These are phyloP conservation scores for Crotalaria pallida DNA, from an alignment of 306 rosid genomes.

Conservation along the genomic window DNA sequence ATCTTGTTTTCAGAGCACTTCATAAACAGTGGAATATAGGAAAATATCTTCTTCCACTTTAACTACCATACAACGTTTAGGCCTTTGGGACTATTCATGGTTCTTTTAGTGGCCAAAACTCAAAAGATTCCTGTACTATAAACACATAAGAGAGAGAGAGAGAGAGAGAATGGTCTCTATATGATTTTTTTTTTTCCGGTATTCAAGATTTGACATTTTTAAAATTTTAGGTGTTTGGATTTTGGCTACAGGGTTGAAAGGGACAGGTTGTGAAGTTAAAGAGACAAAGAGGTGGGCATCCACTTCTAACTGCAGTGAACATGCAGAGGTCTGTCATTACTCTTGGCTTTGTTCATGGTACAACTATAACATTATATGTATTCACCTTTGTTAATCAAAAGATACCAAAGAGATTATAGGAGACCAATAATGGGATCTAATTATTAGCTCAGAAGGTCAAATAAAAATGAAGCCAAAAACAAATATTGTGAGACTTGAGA, in stretches of 20 bases:
- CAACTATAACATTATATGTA: constrained; percentile 18
- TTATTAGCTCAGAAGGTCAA: constrained; percentile 3
- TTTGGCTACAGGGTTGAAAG: constrained; percentile 43
- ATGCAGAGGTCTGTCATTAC: constrained; percentile 43
- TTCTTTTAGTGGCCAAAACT: constrained; percentile 30
- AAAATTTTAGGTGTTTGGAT: constrained; percentile 30
- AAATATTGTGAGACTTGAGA: background rate
- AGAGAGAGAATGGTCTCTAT: background rate
- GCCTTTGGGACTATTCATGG: constrained; percentile 9
- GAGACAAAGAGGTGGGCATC: constrained; percentile 56
- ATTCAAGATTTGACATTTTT: constrained; percentile 24
- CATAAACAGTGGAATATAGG: too few species aligned
- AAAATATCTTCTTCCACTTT: too few species aligned
- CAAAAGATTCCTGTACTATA: constrained; percentile 32
- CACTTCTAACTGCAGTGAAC: constrained; percentile 43
- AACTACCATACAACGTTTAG: background rate
- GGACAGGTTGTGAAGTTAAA: constrained; percentile 45
- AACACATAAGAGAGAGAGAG: too few species aligned
- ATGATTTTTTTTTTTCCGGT: background rate
- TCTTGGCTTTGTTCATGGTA: constrained; percentile 27
- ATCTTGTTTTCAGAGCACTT: background rate
- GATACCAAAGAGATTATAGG: constrained; percentile 19
- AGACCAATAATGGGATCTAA: background rate
- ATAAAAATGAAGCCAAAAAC: background rate
- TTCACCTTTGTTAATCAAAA: constrained; percentile 31